phyloP scores from a whole-genome alignment of 192 early-diverging fungal genomes.

The Coemansia sp. region DNA sequence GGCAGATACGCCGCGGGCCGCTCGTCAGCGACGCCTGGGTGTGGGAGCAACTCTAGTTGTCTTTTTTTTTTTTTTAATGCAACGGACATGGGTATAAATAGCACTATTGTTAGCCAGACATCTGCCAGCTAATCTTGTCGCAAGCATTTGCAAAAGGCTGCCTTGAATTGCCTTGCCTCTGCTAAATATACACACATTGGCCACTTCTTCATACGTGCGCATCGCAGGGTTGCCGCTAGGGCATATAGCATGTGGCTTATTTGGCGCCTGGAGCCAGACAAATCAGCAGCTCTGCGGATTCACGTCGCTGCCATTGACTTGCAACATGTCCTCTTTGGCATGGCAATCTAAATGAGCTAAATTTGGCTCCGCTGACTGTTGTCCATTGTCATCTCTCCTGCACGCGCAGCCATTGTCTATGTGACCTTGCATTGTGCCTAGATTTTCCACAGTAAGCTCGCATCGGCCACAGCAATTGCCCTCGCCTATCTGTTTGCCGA shows the following conservation, averaged over 20 bases:
- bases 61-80: constrained; percentile 1
- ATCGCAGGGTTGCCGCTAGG: too few relatives aligned
- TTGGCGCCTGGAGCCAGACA: not conserved
- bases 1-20: constrained; percentile 32
- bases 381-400: not conserved
- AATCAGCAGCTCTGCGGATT: too few relatives aligned
- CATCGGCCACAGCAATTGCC: not conserved
- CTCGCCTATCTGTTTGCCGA: not conserved
- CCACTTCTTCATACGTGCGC: too few relatives aligned
- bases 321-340: not conserved
- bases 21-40: constrained; percentile 27
- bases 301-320: not conserved
- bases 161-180: not conserved
- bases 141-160: not conserved
- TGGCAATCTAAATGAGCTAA: not conserved
- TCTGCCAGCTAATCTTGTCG: not conserved
- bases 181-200: too few relatives aligned
- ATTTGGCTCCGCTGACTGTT: not conserved
- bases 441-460: not conserved
- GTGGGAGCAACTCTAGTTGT: constrained; percentile 19
- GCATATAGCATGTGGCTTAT: too few relatives aligned
- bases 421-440: not conserved
- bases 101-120: too few relatives aligned
- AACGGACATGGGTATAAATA: not conserved
- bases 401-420: not conserved